A percentile compares a stretch with the other conserved stretches of the same genome.
Evolutionary conservation across 495 filamentous ascomycete species (phyloP).

Genomic region (Entonaema liquescens): DNA sequence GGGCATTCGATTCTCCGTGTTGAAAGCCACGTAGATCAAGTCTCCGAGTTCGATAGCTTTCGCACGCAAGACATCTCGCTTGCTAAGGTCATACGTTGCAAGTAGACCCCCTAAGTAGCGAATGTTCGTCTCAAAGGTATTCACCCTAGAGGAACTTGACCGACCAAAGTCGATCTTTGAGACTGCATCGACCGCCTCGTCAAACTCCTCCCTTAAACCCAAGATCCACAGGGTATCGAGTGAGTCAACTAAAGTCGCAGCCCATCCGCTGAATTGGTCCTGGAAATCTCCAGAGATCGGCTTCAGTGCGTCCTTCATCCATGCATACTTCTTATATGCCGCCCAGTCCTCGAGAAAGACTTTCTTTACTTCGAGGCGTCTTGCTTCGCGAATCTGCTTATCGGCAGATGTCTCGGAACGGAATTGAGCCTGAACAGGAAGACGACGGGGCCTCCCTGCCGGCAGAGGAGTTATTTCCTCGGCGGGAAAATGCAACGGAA

Average conservation of each 20-base stretch:
- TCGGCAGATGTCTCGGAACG: constrained; percentile 60
- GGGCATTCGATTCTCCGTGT: constrained; percentile 91
- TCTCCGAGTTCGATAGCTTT: constrained; percentile 88
- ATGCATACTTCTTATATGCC: constrained; percentile 78
- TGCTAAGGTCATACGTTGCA: constrained; percentile 79
- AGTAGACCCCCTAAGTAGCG: constrained; percentile 82
- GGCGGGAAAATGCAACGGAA: constrained; percentile 65
- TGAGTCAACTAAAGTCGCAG: constrained; percentile 85
- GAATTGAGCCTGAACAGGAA: constrained; percentile 80
- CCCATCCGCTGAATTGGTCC: constrained; percentile 90
- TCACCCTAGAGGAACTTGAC: constrained; percentile 67
- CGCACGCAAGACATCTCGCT: constrained; percentile 71
- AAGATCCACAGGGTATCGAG: constrained; percentile 94
- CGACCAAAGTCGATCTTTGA: constrained; percentile 77
- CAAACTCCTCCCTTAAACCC: constrained; percentile 83
- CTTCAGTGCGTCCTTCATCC: constrained; percentile 79
- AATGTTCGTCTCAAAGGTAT: constrained; percentile 85
- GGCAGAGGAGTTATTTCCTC: constrained; percentile 69
- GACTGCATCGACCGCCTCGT: constrained; percentile 77
- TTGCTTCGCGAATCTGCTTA: constrained; percentile 63
- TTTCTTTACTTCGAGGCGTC: constrained; percentile 68
- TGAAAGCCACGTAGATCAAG: constrained; percentile 83
- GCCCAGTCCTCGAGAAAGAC: constrained; percentile 78
- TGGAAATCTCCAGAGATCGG: constrained; percentile 67
- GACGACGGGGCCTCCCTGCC: constrained; percentile 46